Percentiles rank a stretch among this genome's conserved stretches.
Conservation (phyloP, 2,329 filamentous ascomycete species). For the Ambrosiella beaveri region DNA sequence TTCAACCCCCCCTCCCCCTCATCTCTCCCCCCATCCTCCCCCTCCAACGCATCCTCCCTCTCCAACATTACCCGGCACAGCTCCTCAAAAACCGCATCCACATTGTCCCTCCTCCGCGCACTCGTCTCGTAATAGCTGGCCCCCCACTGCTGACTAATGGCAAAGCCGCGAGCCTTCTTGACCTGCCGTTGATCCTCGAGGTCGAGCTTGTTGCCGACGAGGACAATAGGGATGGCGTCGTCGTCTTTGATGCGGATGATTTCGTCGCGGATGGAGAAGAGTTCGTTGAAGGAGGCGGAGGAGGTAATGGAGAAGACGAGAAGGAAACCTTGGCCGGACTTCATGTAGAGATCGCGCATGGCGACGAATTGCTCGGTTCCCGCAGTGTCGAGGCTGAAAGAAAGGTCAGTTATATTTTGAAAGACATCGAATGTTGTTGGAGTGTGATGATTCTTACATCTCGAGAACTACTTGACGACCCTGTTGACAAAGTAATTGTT, state of each 20-base stretch:
- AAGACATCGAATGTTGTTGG: too few relatives aligned
- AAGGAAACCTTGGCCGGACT: constrained; percentile 78
- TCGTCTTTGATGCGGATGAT: constrained; percentile 86
- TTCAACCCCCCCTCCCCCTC: constrained; percentile 27
- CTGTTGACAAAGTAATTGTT: constrained; percentile 27
- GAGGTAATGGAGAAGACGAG: constrained; percentile 87
- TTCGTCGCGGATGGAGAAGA: constrained; percentile 67
- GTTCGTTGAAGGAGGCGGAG: constrained; percentile 63
- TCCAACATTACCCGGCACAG: constrained; percentile 69
- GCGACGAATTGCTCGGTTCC: constrained; percentile 76
- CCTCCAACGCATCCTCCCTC: constrained; percentile 40
- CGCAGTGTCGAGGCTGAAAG: constrained; percentile 59
- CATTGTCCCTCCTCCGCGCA: constrained; percentile 66
- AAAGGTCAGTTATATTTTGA: background rate
- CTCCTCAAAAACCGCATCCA: constrained; percentile 78
- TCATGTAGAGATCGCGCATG: constrained; percentile 78
- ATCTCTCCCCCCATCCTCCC: constrained; percentile 18
- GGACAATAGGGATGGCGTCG: constrained; percentile 68
- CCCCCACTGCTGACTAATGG: constrained; percentile 72
- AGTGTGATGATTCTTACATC: constrained; percentile 42
- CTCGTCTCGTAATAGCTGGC: constrained; percentile 86
- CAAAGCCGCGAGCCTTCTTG: constrained; percentile 61
- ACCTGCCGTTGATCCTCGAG: constrained; percentile 73
- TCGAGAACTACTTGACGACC: constrained; percentile 77
- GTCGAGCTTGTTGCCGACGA: constrained; percentile 84